These are phyloP conservation scores for Hortiboletus campestris DNA, from an alignment of 768 basidiomycete genomes.

Conservation along the genomic window DNA sequence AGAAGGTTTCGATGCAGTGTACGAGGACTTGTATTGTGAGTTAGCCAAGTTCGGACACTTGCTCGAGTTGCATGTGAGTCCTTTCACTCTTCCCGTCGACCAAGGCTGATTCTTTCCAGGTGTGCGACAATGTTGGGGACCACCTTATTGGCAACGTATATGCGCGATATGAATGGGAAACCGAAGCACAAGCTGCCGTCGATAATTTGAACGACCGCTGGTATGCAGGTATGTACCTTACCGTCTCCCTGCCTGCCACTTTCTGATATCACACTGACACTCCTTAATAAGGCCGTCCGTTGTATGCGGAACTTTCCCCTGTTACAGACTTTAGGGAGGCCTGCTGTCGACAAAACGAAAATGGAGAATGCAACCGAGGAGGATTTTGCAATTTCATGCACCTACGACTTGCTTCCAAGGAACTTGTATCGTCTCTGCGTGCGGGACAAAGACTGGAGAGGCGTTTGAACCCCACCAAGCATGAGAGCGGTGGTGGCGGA, in stretches of 20 bases:
- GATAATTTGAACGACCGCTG: slow-evolving; percentile 93
- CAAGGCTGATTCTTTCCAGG: slow-evolving; percentile 39
- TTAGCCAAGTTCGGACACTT: slow-evolving; percentile 93
- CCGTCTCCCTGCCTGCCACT: background rate
- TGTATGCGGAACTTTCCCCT: slow-evolving; percentile 96
- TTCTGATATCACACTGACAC: slow-evolving; percentile 3
- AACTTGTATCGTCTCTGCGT: slow-evolving; percentile 74
- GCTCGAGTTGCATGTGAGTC: slow-evolving; percentile 86
- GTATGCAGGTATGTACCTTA: slow-evolving; percentile 76
- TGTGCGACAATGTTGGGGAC: slow-evolving; percentile 99
- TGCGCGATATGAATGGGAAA: slow-evolving; percentile 98
- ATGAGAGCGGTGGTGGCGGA: slow-evolving; percentile 66
- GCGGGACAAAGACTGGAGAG: slow-evolving; percentile 84
- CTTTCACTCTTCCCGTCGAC: background rate
- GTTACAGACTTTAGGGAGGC: slow-evolving; percentile 99
- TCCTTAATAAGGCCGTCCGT: slow-evolving; percentile 70
- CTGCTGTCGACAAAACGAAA: slow-evolving; percentile 98
- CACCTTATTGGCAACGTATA: slow-evolving; percentile 98
- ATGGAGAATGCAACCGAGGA: slow-evolving; percentile 96
- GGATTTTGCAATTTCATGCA: slow-evolving; percentile 99
- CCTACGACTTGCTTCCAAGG: slow-evolving; percentile 81
- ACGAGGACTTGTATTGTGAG: slow-evolving; percentile 94
- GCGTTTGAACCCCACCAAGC: slow-evolving; percentile 65
- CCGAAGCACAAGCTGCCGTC: slow-evolving; percentile 91
- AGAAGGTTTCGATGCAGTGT: slow-evolving; percentile 91